These are phyloP conservation scores for Acanthamoeba royreba DNA, from an alignment of 208 protist species.

Conservation along the genomic window DNA sequence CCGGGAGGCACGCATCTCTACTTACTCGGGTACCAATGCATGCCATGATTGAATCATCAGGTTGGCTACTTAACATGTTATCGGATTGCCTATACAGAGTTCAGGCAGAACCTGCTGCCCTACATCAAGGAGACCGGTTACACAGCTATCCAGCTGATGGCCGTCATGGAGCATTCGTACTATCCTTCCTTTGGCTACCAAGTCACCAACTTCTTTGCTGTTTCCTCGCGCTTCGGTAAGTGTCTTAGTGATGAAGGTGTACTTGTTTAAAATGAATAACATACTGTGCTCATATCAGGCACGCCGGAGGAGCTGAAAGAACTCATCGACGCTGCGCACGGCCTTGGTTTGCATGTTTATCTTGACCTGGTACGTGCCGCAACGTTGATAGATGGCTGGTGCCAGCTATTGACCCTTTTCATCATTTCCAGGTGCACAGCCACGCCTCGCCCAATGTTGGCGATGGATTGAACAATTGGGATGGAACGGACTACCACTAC, in stretches of 20 bases:
- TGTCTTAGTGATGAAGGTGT: not conserved
- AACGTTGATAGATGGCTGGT: not conserved
- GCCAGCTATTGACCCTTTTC: not conserved
- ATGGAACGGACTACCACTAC: conserved; percentile 82
- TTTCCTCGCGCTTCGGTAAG: conserved; percentile 71
- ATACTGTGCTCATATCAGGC: conserved; percentile 46
- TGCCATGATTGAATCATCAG: not conserved
- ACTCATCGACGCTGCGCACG: conserved; percentile 83
- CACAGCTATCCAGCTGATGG: conserved; percentile 90
- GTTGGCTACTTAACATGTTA: not conserved
- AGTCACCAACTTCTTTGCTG: conserved; percentile 90
- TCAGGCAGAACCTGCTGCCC: conserved; percentile 79
- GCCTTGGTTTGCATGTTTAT: conserved; percentile 81
- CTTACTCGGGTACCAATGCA: conserved; percentile 63
- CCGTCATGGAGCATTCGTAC: conserved; percentile 90
- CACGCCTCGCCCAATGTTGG: conserved; percentile 85
- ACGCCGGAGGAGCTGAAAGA: conserved; percentile 83
- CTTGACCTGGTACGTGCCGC: conserved; percentile 87
- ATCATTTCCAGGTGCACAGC: conserved; percentile 40
- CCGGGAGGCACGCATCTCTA: conserved; percentile 61
- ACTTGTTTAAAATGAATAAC: not conserved
- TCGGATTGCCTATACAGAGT: conserved; percentile 53
- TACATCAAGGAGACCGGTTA: conserved; percentile 82
- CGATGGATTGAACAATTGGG: conserved; percentile 86
- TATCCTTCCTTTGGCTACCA: conserved; percentile 92